Evolutionary conservation across 1,284 basidiomycete genomes (phyloP).

Genomic region (Farysia itapuensis): DNA sequence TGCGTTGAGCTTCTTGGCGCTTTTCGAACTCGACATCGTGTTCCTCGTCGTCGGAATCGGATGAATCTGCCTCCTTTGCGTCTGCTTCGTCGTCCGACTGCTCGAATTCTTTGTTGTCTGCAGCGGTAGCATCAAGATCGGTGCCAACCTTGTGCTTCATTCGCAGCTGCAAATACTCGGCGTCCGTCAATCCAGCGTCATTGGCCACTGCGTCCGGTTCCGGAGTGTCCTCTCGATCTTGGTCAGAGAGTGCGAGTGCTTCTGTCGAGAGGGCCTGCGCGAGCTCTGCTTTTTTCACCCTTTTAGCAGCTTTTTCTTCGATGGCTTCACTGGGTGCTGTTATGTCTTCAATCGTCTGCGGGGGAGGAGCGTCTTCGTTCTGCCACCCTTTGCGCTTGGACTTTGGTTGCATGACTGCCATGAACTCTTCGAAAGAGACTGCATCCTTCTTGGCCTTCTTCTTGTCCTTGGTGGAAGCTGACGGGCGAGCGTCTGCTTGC

Average conservation of each 20-base stretch:
- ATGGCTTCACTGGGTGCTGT: constrained; percentile 8
- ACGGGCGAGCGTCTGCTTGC: too few relatives aligned
- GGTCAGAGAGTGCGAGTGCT: neutral
- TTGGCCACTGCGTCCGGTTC: constrained; percentile 39
- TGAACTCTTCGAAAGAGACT: constrained; percentile 56
- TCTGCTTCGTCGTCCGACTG: constrained; percentile 49
- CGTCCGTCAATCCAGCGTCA: constrained; percentile 55
- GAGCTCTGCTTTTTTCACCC: constrained; percentile 9
- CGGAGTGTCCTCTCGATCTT: constrained; percentile 15
- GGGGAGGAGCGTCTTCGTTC: constrained; percentile 45
- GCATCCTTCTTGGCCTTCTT: constrained; percentile 19
- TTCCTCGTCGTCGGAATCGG: constrained; percentile 11
- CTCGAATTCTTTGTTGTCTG: constrained; percentile 31
- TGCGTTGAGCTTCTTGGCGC: constrained; percentile 24
- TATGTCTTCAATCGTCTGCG: constrained; percentile 25
- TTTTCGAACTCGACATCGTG: constrained; percentile 15
- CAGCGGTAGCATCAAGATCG: constrained; percentile 15
- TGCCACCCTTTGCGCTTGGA: constrained; percentile 54
- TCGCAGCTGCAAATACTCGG: constrained; percentile 60
- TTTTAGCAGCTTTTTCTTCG: constrained; percentile 27
- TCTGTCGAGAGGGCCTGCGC: constrained; percentile 1
- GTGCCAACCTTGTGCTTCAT: constrained; percentile 59
- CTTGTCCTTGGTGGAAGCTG: constrained; percentile 15
- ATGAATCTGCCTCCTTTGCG: neutral
- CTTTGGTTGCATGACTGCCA: constrained; percentile 55